Base-by-base conservation (phyloP, 805 yeast species). In the Ogataea minuta region DNA sequence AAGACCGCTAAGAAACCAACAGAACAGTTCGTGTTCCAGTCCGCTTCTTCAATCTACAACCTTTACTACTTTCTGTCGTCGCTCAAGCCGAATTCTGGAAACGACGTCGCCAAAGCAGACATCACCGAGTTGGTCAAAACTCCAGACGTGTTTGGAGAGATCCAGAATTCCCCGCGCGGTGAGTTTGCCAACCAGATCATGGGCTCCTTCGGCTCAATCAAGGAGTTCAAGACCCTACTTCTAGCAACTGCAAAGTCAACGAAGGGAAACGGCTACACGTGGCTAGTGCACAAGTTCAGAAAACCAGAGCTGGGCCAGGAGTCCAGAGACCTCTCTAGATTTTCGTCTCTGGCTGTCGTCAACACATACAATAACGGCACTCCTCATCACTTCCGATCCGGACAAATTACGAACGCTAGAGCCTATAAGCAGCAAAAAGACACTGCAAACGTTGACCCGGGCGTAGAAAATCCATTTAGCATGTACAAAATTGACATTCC, bases 301-400 rank as follows among this genome's bases (percentile, higher is more conserved):
- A 56, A 59, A 39, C 46, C 50, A 3, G 52, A 49, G 13, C 45
- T 46, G 23, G 55, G 56, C 6, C 41, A 44, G 10, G 45, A 46
- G 12, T 23, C 53, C 14, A 52, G 45, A 42, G 56, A 54, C 35
- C 44, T 49, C 39, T 46, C 60, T 9, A 54, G 40, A 25, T 44
- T 40, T 41, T 76, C 75, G 41, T 66, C 71, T 23, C 70, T 93
- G 52, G 80, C 77, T 36, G 68, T 93, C 7, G 64, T 86, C 41
- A 84, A 88, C 63, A 83, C 96, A n/a, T 88, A 88, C 64, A 88
- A 87, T 56, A 80, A 90, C 5, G 98, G 98, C 4, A 72, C 86
- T 6, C 95, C 96, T 21, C 81, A 80, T 50, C 76, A 81, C 33
- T 57, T 74, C 32, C 67, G 75, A 60, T 70, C 72, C 36, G 81